Evolutionary conservation across 2,329 filamentous ascomycete species (phyloP).

Genomic region (Neobulgaria alba): DNA sequence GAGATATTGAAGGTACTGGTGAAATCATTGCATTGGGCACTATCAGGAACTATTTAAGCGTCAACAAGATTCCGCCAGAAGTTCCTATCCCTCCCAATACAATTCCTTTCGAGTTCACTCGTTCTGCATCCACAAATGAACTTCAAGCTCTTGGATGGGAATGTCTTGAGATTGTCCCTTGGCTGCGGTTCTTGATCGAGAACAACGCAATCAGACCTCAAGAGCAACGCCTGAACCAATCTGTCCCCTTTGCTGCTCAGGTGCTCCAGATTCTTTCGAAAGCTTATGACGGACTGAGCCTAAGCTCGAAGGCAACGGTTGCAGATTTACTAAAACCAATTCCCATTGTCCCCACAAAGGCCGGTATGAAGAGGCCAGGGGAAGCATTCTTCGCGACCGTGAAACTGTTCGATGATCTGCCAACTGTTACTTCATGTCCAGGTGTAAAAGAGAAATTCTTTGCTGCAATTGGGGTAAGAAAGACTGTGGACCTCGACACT

Average conservation of each 20-base stretch:
- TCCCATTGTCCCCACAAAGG: conserved; percentile 79
- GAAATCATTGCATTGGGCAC: conserved; percentile 69
- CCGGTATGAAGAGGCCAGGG: conserved; percentile 75
- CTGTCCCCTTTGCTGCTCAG: conserved; percentile 65
- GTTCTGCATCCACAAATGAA: conserved; percentile 54
- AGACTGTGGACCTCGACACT: conserved; percentile 88
- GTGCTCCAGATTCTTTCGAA: conserved; percentile 77
- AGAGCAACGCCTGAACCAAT: conserved; percentile 62
- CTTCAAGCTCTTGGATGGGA: conserved; percentile 80
- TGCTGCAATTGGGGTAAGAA: conserved; percentile 74
- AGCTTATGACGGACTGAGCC: conserved; percentile 75
- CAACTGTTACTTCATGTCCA: conserved; percentile 66
- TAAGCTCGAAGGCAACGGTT: conserved; percentile 56
- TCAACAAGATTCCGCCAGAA: conserved; percentile 70
- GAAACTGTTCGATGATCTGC: conserved; percentile 88
- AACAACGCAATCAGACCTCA: conserved; percentile 49
- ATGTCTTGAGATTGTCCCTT: conserved; percentile 74
- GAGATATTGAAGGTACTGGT: conserved; percentile 49
- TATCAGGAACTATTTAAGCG: conserved; percentile 66
- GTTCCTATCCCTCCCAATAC: conserved; percentile 74
- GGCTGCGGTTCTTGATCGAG: conserved; percentile 75
- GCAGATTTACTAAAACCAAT: conserved; percentile 55
- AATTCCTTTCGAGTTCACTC: conserved; percentile 78
- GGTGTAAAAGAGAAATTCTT: conserved; percentile 89
- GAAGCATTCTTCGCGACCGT: conserved; percentile 94